Conservation (phyloP, 192 early-diverging fungal species). For the Dissophora globulifera region DNA sequence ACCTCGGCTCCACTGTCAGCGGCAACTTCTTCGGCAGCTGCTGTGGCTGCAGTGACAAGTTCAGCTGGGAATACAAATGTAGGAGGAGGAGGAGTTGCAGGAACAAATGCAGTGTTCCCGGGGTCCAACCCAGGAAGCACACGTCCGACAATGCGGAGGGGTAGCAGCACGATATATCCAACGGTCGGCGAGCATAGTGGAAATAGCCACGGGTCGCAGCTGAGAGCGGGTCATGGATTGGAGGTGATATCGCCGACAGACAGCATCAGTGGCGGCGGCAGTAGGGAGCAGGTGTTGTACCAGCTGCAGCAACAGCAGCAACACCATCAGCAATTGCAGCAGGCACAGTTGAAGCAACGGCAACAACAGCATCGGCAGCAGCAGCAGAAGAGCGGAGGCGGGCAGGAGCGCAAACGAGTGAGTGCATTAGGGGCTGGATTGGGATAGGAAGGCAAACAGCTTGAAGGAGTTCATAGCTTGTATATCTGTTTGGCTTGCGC, state of each 20-base stretch:
- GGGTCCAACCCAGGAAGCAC: not conserved
- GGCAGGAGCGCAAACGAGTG: too few species aligned
- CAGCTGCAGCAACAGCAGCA: not conserved
- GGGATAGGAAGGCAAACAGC: too few species aligned
- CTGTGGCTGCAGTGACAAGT: not conserved
- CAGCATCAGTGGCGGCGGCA: not conserved
- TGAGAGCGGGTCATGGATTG: not conserved
- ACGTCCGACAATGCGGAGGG: not conserved
- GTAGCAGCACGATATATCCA: constrained; percentile 6
- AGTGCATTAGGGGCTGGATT: too few species aligned
- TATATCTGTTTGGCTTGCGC: too few species aligned
- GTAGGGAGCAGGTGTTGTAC: not conserved
- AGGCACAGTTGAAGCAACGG: not conserved
- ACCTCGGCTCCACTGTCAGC: not conserved
- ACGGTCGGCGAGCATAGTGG: not conserved
- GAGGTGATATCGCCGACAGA: not conserved
- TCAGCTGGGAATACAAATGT: too few species aligned
- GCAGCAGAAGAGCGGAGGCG: not conserved
- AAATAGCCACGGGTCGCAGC: not conserved
- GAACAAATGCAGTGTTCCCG: not conserved
- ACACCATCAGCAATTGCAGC: not conserved
- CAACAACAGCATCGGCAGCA: not conserved
- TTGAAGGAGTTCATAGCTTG: too few species aligned
- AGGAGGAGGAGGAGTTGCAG: not conserved
- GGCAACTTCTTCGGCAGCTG: not conserved